Conservation (phyloP, 331 rosid genomes). For the Phaseolus coccineus region DNA sequence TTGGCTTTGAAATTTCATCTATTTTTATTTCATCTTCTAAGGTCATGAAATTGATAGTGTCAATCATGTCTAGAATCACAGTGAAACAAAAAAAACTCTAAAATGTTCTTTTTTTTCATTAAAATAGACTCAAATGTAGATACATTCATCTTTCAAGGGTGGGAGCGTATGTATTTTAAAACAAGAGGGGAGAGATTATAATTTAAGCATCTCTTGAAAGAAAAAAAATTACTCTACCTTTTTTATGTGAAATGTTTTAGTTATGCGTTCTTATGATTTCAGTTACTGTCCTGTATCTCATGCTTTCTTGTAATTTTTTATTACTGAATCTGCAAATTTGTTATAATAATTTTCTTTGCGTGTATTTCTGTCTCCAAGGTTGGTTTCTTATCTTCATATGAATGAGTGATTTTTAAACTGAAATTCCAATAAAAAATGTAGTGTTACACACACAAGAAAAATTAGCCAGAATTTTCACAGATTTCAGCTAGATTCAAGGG, state of each 20-base stretch:
- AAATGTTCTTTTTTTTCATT: background rate
- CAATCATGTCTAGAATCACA: background rate
- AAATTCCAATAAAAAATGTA: background rate
- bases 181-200: background rate
- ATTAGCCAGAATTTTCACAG: background rate
- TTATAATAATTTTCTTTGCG: conserved; percentile 1
- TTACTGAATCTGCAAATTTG: background rate
- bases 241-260: too few relatives aligned
- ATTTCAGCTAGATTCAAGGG: background rate
- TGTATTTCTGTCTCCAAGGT: background rate
- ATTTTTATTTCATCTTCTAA: background rate
- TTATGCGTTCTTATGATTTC: background rate
- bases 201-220: background rate
- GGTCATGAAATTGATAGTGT: background rate
- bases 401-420: background rate
- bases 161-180: too few relatives aligned
- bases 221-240: background rate
- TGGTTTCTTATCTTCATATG: conserved; percentile 15
- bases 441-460: background rate
- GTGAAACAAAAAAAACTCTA: background rate
- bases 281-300: background rate
- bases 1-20: background rate
- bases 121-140: background rate
- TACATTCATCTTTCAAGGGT: background rate
- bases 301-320: background rate